phyloP scores from a whole-genome alignment of 2,329 filamentous ascomycete species.

The Aspergillus novofumigatus region DNA sequence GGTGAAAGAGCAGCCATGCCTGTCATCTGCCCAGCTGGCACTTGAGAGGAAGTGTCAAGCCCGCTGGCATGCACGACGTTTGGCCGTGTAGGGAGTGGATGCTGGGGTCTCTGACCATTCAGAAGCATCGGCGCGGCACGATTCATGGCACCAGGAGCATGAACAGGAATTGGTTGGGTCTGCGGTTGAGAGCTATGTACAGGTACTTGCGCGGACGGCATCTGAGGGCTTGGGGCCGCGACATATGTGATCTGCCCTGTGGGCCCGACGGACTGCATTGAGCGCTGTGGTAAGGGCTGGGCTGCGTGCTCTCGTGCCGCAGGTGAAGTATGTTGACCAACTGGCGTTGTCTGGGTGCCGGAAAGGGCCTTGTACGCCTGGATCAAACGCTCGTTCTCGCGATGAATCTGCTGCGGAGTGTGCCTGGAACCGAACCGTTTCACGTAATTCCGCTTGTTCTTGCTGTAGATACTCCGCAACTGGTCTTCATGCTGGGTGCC shows the following conservation, averaged over 20 bases:
- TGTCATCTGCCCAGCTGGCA: neutral
- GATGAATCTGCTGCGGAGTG: conserved; percentile 6
- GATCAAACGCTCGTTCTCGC: neutral
- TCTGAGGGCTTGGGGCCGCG: neutral
- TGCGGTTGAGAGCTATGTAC: neutral
- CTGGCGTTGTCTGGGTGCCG: neutral
- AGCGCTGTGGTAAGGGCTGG: neutral
- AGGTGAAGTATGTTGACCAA: neutral
- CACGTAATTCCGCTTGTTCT: conserved; percentile 17
- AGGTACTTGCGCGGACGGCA: neutral
- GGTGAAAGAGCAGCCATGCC: neutral
- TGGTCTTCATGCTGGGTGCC: conserved; percentile 7
- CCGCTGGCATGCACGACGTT: neutral
- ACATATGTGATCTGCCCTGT: neutral
- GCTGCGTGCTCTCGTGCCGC: neutral
- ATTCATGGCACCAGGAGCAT: neutral
- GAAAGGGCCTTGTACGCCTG: neutral
- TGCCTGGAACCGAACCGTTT: conserved; percentile 10
- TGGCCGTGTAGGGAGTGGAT: neutral
- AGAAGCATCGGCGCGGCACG: neutral
- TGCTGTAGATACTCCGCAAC: conserved; percentile 16
- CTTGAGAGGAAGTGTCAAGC: neutral
- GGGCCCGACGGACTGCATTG: neutral
- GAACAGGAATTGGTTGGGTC: neutral
- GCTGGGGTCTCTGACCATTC: neutral